Base-by-base conservation (phyloP, 768 basidiomycete species). In the Trametes meyenii region DNA sequence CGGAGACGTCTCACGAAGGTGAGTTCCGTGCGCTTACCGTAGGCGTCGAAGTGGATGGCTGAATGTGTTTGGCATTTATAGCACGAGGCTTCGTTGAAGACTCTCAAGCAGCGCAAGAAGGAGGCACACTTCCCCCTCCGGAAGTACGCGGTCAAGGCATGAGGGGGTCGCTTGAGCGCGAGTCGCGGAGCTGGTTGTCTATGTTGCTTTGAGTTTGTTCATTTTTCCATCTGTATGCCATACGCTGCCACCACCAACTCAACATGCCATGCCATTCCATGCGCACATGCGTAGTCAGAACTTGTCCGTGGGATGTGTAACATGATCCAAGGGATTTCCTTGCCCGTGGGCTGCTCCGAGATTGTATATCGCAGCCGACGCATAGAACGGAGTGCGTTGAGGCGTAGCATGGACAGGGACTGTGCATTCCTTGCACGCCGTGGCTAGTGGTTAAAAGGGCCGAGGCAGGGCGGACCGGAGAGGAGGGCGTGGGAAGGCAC, bases 111-210 rank as follows among this genome's bases (percentile, higher is more conserved):
- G 77, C 82, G 79, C 78, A 98, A 98, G 90, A 95, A 91, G 84
- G 89, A 94, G 63, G 82, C 83, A 70, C 95, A 97, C 83, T 97
- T 97, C 84, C 94, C 95, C 39, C 74, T 81, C 73, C 85, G 96
- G 76, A 96, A 95, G 81, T 99, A 89, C 78, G 95, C 96, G 65
- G 89, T 98, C 76, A 96, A 92, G 86, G 94, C 93, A 81, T 89
- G 77, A 85, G 75, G 62, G 67, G 45, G 48, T 44, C 36, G 53
- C 55, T 29, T 50, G 49, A 58, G 64, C 23, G 61, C 58, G 60
- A 53, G 57, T 56, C 53, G 62, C 50, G 63, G 66, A 65, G 67
- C 53, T 69, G 67, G 67, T 24, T 70, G 66, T 64, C 55, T 45
- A 64, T 44, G 58, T 72, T 66, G 65, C 48, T 60, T 62, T 68